phyloP scores from a whole-genome alignment of 2,329 filamentous ascomycete genomes.

The Passalora sequoiae region DNA sequence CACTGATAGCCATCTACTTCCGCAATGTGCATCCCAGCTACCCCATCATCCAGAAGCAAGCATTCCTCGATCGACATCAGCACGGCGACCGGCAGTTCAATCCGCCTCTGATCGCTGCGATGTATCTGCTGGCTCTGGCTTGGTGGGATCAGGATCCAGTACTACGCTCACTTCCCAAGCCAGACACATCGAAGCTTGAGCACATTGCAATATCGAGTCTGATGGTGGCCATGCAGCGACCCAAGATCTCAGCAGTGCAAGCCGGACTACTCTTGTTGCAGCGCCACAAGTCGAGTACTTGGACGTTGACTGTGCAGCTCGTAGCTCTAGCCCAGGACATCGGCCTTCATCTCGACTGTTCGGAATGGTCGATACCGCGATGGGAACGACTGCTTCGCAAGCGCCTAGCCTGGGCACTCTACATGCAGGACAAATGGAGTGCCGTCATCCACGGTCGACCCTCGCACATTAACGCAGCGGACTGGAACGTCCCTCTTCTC shows the following conservation, averaged over 20 bases:
- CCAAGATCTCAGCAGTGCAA: conserved; percentile 76
- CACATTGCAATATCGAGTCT: conserved; percentile 67
- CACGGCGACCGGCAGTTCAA: conserved; percentile 68
- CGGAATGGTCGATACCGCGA: conserved; percentile 75
- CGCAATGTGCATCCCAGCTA: conserved; percentile 73
- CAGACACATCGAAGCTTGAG: conserved; percentile 69
- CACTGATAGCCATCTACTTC: conserved; percentile 76
- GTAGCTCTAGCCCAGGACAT: conserved; percentile 84
- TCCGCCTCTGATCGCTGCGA: conserved; percentile 69
- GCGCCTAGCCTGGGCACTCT: conserved; percentile 81
- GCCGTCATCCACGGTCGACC: conserved; percentile 79
- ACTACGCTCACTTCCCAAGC: conserved; percentile 59
- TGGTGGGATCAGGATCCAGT: conserved; percentile 76
- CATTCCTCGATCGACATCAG: conserved; percentile 74
- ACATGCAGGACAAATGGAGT: conserved; percentile 94
- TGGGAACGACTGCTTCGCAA: conserved; percentile 86
- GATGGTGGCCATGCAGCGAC: conserved; percentile 70
- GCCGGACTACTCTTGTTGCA: conserved; percentile 71
- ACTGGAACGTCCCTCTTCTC: conserved; percentile 74
- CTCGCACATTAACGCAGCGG: conserved; percentile 63
- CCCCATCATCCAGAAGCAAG: conserved; percentile 74
- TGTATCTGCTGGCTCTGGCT: conserved; percentile 80
- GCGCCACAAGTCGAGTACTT: conserved; percentile 70
- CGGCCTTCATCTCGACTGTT: conserved; percentile 82
- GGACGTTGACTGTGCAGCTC: conserved; percentile 79